Conservation (phyloP, 768 basidiomycete genomes). For the Tylopilus subfusipes region DNA sequence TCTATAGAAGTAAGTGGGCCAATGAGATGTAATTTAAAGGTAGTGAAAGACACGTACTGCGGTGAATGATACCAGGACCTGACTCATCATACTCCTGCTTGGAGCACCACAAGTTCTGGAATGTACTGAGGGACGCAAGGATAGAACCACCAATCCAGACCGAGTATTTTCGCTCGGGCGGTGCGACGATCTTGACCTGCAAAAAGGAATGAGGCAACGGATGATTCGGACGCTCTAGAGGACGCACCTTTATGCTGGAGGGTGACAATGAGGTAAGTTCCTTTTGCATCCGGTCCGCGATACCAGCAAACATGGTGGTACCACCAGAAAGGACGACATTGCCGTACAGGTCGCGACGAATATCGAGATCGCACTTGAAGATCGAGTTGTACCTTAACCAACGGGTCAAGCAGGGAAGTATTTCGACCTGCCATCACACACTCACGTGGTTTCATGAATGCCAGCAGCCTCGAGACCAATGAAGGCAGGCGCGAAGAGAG, state of each 20-base stretch:
- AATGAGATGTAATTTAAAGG: background rate
- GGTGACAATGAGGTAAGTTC: slow-evolving; percentile 79
- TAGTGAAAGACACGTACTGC: slow-evolving; percentile 48
- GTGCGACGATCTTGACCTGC: slow-evolving; percentile 87
- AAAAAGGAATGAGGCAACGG: background rate
- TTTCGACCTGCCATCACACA: background rate
- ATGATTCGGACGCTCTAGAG: background rate
- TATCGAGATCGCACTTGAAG: slow-evolving; percentile 69
- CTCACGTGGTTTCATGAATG: slow-evolving; percentile 68
- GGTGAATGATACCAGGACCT: slow-evolving; percentile 76
- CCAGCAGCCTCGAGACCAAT: slow-evolving; percentile 76
- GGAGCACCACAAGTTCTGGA: slow-evolving; percentile 96
- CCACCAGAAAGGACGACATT: slow-evolving; percentile 62
- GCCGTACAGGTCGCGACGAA: slow-evolving; percentile 35
- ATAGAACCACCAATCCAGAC: slow-evolving; percentile 93
- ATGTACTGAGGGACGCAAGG: slow-evolving; percentile 85
- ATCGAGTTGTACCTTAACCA: slow-evolving; percentile 52
- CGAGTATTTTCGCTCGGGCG: slow-evolving; percentile 92
- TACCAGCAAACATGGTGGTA: slow-evolving; percentile 95
- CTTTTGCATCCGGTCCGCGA: slow-evolving; percentile 94
- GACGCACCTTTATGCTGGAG: slow-evolving; percentile 76
- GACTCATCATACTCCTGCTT: slow-evolving; percentile 92
- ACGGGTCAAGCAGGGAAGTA: background rate
- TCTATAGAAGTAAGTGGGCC: slow-evolving; percentile 4
- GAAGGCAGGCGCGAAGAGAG: slow-evolving; percentile 58